Base-by-base conservation (phyloP, 2,329 filamentous ascomycete species). In the Nemania sp. region DNA sequence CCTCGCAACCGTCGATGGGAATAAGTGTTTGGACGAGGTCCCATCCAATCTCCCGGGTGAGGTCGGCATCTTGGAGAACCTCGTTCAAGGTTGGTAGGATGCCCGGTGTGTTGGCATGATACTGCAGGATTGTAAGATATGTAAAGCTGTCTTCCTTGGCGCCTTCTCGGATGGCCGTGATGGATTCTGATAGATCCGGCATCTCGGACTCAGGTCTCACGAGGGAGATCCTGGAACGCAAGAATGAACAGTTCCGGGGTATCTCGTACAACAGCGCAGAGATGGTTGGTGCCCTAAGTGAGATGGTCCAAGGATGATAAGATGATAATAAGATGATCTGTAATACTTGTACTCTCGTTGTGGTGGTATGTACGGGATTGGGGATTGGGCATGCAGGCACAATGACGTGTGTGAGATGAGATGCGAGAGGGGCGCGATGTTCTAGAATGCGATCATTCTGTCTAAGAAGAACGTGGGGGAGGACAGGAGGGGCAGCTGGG, bases 1-100 rank as follows among this genome's bases (percentile, higher is more conserved):
- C 75, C 67, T 90, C 87, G n/a, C 87, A 88, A 12, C 83, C 86
- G 1, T 89, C 81, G 5, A 92, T 77, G 37, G 85, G 81, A 21
- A 92, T 80, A 4, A 95, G 82, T 70, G 91, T 85, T 71, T 90
- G 88, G 20, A 95, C 88, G 53, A 94, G 78, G 73, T 95, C 91
- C 91, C 91, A 95, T 51, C 91, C 91, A 68, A 94, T 92, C 58
- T 91, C 89, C 62, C 84, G 84, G 2, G 90, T 91, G 58, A 93
- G 79, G 59, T 84, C 80, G 10, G 81, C 79, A 79, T 91, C 86
- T 73, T 90, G 85, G 17, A 91, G 80, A 37, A 90, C 85, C 20
- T 88, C 81, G 67, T 91, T 84, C 47, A 94, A 80, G 3, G 84
- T 78, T 1, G 89, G 87, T 45, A 94, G 78, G 62, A 88, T 81